Evolutionary conservation across 306 rosid species (phyloP).

Genomic region (Hippophae tibetana): DNA sequence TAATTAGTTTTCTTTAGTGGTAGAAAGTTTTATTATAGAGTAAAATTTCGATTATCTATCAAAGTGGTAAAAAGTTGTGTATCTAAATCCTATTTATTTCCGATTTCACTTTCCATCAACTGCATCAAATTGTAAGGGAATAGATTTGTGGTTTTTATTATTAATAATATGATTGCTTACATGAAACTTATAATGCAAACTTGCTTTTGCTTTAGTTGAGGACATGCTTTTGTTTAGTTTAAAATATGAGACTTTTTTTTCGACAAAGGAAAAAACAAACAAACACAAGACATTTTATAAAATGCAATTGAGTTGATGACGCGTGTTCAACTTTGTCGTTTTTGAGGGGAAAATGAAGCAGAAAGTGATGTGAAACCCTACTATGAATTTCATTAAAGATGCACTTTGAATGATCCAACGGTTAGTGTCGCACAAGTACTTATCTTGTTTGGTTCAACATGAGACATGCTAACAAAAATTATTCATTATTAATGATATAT

Average conservation of each 20-base stretch:
- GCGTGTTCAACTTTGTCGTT: constrained; percentile 23
- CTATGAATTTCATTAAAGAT: background rate
- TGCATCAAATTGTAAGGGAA: no score
- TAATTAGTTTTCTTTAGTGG: no score
- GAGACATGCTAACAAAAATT: no score
- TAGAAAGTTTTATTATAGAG: no score
- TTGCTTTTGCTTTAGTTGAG: background rate
- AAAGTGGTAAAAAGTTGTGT: background rate
- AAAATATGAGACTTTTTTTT: no score
- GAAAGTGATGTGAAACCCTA: constrained; percentile 37
- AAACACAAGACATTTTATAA: background rate
- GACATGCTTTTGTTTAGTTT: background rate
- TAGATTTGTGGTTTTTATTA: background rate
- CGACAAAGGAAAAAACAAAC: background rate
- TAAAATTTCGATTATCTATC: no score
- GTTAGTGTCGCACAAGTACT: no score
- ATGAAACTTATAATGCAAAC: constrained; percentile 5
- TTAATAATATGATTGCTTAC: constrained; percentile 16
- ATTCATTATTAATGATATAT: no score
- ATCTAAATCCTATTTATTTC: background rate
- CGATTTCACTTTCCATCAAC: background rate
- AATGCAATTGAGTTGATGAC: constrained; percentile 18
- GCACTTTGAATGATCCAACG: no score
- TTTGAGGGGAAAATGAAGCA: constrained; percentile 12
- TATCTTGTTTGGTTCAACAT: no score